Evolutionary conservation across 148 eudicot species (phyloP), one percentile per base, ranked within the genome.

Genomic region (Fagopyrum esculentum): DNA sequence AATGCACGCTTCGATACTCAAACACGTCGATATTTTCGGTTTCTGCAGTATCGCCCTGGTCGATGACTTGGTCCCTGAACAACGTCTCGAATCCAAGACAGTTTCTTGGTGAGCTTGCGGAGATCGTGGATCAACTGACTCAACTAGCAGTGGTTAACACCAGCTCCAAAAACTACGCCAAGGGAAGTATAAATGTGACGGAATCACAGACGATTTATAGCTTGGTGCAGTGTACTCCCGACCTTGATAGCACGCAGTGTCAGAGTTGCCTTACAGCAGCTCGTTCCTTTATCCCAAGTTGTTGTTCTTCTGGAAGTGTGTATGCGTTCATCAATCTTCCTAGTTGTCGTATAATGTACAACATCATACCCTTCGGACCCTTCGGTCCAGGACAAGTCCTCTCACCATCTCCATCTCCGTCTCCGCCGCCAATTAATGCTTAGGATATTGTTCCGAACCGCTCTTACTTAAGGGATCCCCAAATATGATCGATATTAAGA

Each of bases 1-100:
- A 43, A 11, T 69, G 73, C 73, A 69, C 73, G 12, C 73, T 69
- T 44, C 73, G 73, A 6, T 69, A 69, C 73, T 44, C 73, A 5
- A 44, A 44, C 51, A 16, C 5, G 2, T 43, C 73, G 11, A 69
- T 69, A 13, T 69, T 40, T 26, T 43, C 48, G 1, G 48, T 44
- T 16, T 2, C 6, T 15, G 48, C 12, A 0, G 22, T 0, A 5
- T 43, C 19, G 0, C 22, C 49, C 9, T 17, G 49, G 48, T 60
- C 12, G 40, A 22, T 60, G 15, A 6, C 22, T 17, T 45, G 13
- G 19, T 40, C 48, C 6, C 0, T 0, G 26, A 4, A 2, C 48
- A 69, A 69, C 30, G 72, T 69, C 2, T 13, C 72, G 72, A 69
- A 69, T 17, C 72, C 72, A 1, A 9, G 19, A 5, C 48, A 69